Evolutionary conservation across 23 red algal species (phyloP).

Genomic region (Gracilaria gracilis): DNA sequence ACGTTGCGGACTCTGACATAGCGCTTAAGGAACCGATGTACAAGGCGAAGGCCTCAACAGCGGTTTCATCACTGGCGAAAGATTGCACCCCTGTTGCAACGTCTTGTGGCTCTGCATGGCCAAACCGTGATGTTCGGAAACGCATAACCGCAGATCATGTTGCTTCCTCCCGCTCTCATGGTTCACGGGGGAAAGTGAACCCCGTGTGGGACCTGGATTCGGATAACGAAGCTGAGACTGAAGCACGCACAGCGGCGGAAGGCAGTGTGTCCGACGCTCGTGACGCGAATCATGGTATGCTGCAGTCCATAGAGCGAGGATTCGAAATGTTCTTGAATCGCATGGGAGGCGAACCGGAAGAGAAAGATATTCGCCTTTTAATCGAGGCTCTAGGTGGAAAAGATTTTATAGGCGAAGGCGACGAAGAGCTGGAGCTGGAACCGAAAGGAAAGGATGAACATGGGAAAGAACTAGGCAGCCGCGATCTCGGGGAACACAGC

Average conservation of each 20-base stretch:
- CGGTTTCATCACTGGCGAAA: too few relatives aligned
- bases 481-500: conserved; percentile 26
- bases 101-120: not conserved
- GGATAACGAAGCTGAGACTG: conserved; percentile 1
- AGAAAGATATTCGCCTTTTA: not conserved
- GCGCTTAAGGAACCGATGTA: not conserved
- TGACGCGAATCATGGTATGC: not conserved
- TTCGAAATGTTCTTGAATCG: conserved; percentile 26
- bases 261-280: not conserved
- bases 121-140: not conserved
- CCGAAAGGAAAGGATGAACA: not conserved
- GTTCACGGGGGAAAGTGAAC: not conserved
- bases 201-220: not conserved
- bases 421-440: not conserved
- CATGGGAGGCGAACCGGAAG: conserved; percentile 30
- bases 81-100: too few relatives aligned
- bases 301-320: conserved; percentile 23
- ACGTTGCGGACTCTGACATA: not conserved
- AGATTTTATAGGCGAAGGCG: not conserved
- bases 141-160: not conserved
- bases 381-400: conserved; percentile 5
- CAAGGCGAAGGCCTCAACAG: not conserved
- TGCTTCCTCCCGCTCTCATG: not conserved
- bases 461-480: not conserved
- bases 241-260: not conserved